Base-by-base conservation (phyloP, 768 basidiomycete species). In the Agaricus blazei region DNA sequence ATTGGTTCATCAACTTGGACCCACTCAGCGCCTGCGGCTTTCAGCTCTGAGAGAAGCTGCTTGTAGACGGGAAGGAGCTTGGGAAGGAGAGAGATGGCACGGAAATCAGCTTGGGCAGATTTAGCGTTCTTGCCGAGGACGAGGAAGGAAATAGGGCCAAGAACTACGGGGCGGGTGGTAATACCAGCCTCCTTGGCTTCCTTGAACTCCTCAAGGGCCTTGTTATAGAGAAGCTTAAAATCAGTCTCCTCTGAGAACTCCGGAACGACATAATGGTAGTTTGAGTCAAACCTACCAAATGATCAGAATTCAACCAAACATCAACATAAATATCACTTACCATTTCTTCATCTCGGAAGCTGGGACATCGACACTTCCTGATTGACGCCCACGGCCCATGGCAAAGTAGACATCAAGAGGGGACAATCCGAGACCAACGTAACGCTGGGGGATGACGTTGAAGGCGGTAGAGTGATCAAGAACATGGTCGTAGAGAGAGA, bases 301-400 rank as follows among this genome's bases (percentile, higher is more conserved):
- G 50, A 48, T 52, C 23, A 49, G 49, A 14, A 44, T 50, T 52
- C 55, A 57, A 34, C 56, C 24, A 34, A 36, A 31, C 40, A 51
- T 38, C 23, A 31, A 46, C 38, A 54, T 27, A 23, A 54, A 52
- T 28, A 40, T 37, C 29, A 76, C 85, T 64, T 67, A 92, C 96
- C 97, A 99, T 75, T 98, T 98, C 83, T 97, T 98, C 97, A 98
- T 98, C 79, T 98, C 95, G 60, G 84, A 93, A 47, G 95, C 93
- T 48, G 92, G 93, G 61, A 98, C 93, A 75, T 99, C 97, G 64
- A 98, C 95, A 58, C 85, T 88, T 60, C 84, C 90, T 41, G 88
- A 80, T 75, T 99, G 97, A 62, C 96, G 92, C 56, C 97, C 97
- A 75, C 97, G 96, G 52, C 96, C 97, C 90, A 98, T 95, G 64